phyloP scores from a whole-genome alignment of 2,329 filamentous ascomycete genomes.

The Aspergillus pseudoterreus region DNA sequence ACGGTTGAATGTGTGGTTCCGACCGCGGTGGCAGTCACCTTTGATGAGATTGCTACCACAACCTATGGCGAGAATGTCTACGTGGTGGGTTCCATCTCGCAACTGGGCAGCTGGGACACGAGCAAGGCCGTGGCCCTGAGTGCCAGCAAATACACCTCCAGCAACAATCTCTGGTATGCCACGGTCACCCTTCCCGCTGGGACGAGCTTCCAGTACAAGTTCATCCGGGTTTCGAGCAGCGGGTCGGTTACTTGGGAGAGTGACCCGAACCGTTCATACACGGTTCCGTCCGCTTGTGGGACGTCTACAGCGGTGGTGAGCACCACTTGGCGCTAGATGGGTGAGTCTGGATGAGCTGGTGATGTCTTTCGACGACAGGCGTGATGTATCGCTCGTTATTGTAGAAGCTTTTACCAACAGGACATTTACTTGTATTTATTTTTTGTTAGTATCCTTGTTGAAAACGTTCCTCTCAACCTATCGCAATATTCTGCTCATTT shows the following conservation, averaged over 20 bases:
- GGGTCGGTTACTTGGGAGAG: conserved; percentile 62
- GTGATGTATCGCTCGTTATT: too few relatives aligned
- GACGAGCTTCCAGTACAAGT: conserved; percentile 63
- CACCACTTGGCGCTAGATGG: too few relatives aligned
- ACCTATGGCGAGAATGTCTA: conserved; percentile 62
- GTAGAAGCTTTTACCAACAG: too few relatives aligned
- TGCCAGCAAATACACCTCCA: conserved; percentile 56
- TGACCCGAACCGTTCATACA: conserved; percentile 43
- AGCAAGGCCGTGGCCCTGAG: conserved; percentile 53
- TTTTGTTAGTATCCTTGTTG: too few relatives aligned
- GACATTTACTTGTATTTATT: too few relatives aligned
- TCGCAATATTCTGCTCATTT: too few relatives aligned
- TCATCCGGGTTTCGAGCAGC: conserved; percentile 55
- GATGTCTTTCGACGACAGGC: too few relatives aligned
- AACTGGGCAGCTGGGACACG: conserved; percentile 63
- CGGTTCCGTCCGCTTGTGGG: background rate
- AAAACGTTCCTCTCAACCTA: too few relatives aligned
- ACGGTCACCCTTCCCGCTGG: conserved; percentile 56
- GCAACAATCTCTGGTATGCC: conserved; percentile 60
- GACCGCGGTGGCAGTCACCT: conserved; percentile 57
- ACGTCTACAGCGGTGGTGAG: too few relatives aligned
- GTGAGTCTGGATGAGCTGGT: too few relatives aligned
- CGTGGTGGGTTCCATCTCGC: conserved; percentile 56
- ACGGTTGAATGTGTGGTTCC: conserved; percentile 16
- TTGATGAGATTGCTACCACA: conserved; percentile 58